Conservation (phyloP, 2,329 filamentous ascomycete genomes). For the Metarhizium sp. region DNA sequence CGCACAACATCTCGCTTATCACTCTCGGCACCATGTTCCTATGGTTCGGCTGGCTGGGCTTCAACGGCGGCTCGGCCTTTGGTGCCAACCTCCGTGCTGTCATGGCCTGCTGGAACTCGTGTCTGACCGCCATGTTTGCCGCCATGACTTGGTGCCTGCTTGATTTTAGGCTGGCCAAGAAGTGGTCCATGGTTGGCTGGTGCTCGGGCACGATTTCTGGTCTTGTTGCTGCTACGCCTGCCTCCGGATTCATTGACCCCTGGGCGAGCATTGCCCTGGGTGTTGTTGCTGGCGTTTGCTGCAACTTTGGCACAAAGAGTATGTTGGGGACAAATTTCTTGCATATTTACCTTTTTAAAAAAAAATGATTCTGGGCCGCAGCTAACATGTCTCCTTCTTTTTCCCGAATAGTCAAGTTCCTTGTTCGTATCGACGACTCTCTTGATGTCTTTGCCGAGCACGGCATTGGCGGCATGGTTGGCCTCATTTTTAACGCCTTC, state of each 20-base stretch:
- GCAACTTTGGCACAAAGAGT: slow-evolving; percentile 59
- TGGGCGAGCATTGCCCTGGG: slow-evolving; percentile 61
- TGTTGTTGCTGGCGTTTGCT: slow-evolving; percentile 53
- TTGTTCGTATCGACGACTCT: slow-evolving; percentile 58
- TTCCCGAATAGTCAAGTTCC: slow-evolving; percentile 40
- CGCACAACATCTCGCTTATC: slow-evolving; percentile 96
- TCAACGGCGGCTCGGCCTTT: slow-evolving; percentile 94
- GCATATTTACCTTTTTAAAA: not conserved
- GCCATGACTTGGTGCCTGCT: slow-evolving; percentile 91
- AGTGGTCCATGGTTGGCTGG: slow-evolving; percentile 79
- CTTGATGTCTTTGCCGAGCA: slow-evolving; percentile 67
- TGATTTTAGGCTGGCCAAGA: slow-evolving; percentile 87
- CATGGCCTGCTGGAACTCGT: slow-evolving; percentile 98
- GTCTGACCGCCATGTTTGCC: slow-evolving; percentile 84
- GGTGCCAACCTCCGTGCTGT: slow-evolving; percentile 88
- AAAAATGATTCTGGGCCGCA: not conserved
- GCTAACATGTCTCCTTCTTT: slow-evolving; percentile 6
- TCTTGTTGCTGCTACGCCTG: slow-evolving; percentile 60
- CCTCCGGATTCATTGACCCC: slow-evolving; percentile 57
- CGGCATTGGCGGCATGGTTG: slow-evolving; percentile 59
- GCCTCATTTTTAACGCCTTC: slow-evolving; percentile 63
- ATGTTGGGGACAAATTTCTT: slow-evolving; percentile 8
- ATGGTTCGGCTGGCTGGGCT: slow-evolving; percentile 98
- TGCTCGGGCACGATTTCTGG: slow-evolving; percentile 64
- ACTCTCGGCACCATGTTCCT: slow-evolving; percentile 91